A percentile compares a stretch with the other conserved stretches of the same genome.
phyloP scores from a whole-genome alignment of 2,329 filamentous ascomycete species.

The Aspergillus neoniger region DNA sequence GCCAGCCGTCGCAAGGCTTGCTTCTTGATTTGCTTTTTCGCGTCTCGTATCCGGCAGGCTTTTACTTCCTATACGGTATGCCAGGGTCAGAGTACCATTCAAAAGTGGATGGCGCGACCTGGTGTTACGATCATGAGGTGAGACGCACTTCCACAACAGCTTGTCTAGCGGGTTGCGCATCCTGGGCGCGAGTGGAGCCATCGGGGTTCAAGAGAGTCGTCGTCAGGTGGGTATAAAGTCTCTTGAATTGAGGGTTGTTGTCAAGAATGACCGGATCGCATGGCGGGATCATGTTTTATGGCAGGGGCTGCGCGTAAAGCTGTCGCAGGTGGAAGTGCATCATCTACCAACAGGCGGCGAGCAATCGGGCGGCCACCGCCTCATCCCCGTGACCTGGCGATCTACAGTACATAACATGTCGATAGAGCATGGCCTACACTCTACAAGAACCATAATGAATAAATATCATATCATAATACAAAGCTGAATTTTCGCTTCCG shows the following conservation, averaged over 20 bases:
- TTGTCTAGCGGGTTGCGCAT: slow-evolving; percentile 32
- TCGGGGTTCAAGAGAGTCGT: slow-evolving; percentile 41
- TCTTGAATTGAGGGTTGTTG: slow-evolving; percentile 46
- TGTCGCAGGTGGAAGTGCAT: neutral
- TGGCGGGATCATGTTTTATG: slow-evolving; percentile 43
- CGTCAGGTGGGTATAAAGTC: slow-evolving; percentile 43
- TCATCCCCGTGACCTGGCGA: slow-evolving; percentile 1
- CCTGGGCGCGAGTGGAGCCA: slow-evolving; percentile 40
- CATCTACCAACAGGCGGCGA: neutral
- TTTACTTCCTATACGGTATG: slow-evolving; percentile 37
- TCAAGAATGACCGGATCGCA: slow-evolving; percentile 43
- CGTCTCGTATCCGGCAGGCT: slow-evolving; percentile 32
- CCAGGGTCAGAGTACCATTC: neutral
- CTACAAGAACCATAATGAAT: neutral
- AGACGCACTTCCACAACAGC: slow-evolving; percentile 35
- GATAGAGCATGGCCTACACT: neutral
- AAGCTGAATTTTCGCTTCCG: slow-evolving; percentile 27
- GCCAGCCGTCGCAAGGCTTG: slow-evolving; percentile 35
- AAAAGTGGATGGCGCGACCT: neutral
- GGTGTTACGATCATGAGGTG: neutral
- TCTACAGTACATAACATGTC: neutral
- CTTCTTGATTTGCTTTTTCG: slow-evolving; percentile 38
- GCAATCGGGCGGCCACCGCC: neutral
- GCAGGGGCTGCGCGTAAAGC: too few species aligned
- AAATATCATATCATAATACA: neutral